Percentiles rank a stretch among this genome's conserved stretches.
Conservation (phyloP, 305 asterid species). For the Fraxinus sp. region DNA sequence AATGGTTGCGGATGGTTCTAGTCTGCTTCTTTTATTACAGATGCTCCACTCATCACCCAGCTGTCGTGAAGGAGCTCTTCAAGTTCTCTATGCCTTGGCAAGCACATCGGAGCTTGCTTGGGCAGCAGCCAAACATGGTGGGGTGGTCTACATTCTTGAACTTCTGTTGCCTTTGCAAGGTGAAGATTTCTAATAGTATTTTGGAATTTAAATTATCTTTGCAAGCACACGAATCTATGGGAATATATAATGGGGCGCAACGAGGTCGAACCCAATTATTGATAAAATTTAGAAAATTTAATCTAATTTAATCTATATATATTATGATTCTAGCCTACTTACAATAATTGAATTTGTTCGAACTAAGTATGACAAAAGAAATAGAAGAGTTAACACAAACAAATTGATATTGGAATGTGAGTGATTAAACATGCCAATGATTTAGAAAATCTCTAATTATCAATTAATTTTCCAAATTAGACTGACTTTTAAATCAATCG, state of each 20-base stretch:
- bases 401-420: not conserved
- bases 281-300: not conserved
- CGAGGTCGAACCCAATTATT: not conserved
- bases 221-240: not conserved
- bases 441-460: not conserved
- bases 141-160: slow-evolving; percentile 96
- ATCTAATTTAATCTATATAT: not conserved
- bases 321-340: not conserved
- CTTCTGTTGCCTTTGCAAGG: slow-evolving; percentile 91
- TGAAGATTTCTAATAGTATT: slow-evolving; percentile 27
- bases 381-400: not conserved
- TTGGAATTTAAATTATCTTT: not conserved
- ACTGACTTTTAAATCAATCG: not conserved
- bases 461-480: not conserved
- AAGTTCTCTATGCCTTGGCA: slow-evolving; percentile 95
- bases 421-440: not conserved
- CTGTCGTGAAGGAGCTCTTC: slow-evolving; percentile 97
- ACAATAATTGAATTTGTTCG: not conserved
- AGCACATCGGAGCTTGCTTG: slow-evolving; percentile 98
- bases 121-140: slow-evolving; percentile 99
- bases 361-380: not conserved
- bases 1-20: slow-evolving; percentile 93
- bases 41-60: slow-evolving; percentile 93
- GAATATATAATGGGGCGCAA: not conserved
- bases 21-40: slow-evolving; percentile 85